Base-by-base conservation (phyloP, 2,329 filamentous ascomycete species). In the Cordyceps fumosorosea region DNA sequence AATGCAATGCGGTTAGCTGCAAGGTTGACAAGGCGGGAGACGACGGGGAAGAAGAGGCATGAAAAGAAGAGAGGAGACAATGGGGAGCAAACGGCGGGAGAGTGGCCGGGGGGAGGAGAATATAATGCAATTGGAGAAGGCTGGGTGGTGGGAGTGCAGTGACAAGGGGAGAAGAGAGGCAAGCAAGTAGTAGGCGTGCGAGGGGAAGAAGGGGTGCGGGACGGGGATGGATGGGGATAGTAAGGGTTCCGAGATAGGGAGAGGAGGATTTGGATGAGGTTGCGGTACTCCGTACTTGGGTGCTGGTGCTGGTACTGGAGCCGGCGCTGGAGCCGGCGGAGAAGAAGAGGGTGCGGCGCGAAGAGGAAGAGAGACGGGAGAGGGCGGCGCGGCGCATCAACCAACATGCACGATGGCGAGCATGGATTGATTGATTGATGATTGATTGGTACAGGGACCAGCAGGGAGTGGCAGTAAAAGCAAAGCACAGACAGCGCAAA, bases 1-100 rank as follows among this genome's bases (percentile, higher is more conserved):
- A 44, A 44, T 70, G 69, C 69, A 71, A 65, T 69, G 64, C 64
- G 67, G 67, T 71, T 70, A 70, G 69, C 67, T 68, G 68, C 69
- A 57, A 56, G 60, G 67, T 69, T 67, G 68, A 63, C 67, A 66
- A 69, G 67, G 64, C 67, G 66, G 62, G 48, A 58, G 50, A 26
- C 47, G n/a, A n/a, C 20, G 20, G 44, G 20, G 37, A 14, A 11
- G 32, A 20, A 37, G 53, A 24, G 29, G 60, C 54, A 62, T 48
- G 52, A 24, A 37, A 24, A 52, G 47, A 57, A 40, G 42, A 53
- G 29, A 47, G 60, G 22, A 54, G 45, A 44, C n/a, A 56, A 59
- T 42, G 55, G 8, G 44, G 26, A 44, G 24, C 56, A 54, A 60
- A 60, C 56, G 34, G 56, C 18, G 51, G 32, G 26, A 44, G 51